Conservation (phyloP, 768 basidiomycete species). For the Serendipita sp. region DNA sequence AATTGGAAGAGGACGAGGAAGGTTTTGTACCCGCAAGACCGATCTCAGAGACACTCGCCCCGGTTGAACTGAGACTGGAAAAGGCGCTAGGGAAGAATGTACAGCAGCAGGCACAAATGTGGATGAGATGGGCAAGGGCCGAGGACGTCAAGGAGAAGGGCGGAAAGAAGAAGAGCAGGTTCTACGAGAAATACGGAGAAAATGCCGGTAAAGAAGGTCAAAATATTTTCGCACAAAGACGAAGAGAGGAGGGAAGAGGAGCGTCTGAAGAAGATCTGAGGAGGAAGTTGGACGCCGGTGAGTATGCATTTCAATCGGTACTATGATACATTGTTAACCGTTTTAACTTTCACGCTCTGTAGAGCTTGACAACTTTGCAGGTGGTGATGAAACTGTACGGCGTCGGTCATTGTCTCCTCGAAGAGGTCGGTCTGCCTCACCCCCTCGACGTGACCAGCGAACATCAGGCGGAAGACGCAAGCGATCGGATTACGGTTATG, state of each 20-base stretch:
- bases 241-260: constrained; percentile 15
- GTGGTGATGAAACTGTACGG: background rate
- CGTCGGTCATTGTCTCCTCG: background rate
- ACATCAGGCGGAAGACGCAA: background rate
- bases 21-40: constrained; percentile 48
- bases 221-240: constrained; percentile 19
- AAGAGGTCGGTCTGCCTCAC: constrained; percentile 2
- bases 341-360: background rate
- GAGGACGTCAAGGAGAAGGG: constrained; percentile 67
- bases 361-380: background rate
- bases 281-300: background rate
- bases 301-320: background rate
- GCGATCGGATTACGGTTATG: background rate
- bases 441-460: background rate
- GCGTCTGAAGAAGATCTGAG: constrained; percentile 19
- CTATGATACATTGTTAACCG: too few relatives aligned
- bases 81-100: constrained; percentile 53
- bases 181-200: constrained; percentile 59
- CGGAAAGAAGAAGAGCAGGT: constrained; percentile 54
- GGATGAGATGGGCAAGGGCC: constrained; percentile 58
- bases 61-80: constrained; percentile 61
- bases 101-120: constrained; percentile 38
- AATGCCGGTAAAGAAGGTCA: constrained; percentile 44
- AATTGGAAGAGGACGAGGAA: constrained; percentile 27
- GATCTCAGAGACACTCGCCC: constrained; percentile 61